Evolutionary conservation across 2,329 filamentous ascomycete genomes (phyloP), one percentile per base, ranked within the genome.

Genomic region (Alternaria arbusti): DNA sequence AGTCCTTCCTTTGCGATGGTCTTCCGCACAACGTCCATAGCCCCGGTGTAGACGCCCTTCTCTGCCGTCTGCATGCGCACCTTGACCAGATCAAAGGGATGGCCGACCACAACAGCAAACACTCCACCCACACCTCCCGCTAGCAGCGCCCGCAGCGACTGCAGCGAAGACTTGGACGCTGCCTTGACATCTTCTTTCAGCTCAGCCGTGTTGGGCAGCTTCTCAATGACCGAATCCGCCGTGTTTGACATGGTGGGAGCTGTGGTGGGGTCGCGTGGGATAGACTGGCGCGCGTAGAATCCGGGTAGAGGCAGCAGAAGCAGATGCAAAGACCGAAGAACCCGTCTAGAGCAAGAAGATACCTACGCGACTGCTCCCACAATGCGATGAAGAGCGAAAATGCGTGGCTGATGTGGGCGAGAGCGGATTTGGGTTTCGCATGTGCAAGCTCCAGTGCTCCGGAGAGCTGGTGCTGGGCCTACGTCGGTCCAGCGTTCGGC

Each of bases 1-100:
- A 97, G 80, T 2, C 96, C 96, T 81, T 98, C 95, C 65, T 91
- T 88, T 26, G 94, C 94, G 64, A 99, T 83, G 36, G 93, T 95
- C 85, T 91, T 97, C 80, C 87, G 86, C 67, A 98, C 94, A 2
- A 97, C 95, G 82, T 99, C 96, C 74, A 98, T 86, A 13, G 96
- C 96, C 49, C 91, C 90, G 36, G 86, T 91, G 83, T 99, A 99
- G 36, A 97, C 92, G 52, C 96, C 96, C 81, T 90, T 91, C 82
- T 98, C 94, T 36, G 96, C 94, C 3, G 96, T 99, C 85, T 99
- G 96, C 80, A 99, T 85, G 63, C 96, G 92, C 70, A 99, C 96
- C 84, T 99, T 99, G 80, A 98, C 95, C 73, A 99, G 86, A 80
- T 99, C 96, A 79, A 99, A 99, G 10, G 96, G 96, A 81, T 99